Evolutionary conservation across 2,329 filamentous ascomycete genomes (phyloP), one percentile per base, ranked within the genome.

Genomic region (Phoma sp.): DNA sequence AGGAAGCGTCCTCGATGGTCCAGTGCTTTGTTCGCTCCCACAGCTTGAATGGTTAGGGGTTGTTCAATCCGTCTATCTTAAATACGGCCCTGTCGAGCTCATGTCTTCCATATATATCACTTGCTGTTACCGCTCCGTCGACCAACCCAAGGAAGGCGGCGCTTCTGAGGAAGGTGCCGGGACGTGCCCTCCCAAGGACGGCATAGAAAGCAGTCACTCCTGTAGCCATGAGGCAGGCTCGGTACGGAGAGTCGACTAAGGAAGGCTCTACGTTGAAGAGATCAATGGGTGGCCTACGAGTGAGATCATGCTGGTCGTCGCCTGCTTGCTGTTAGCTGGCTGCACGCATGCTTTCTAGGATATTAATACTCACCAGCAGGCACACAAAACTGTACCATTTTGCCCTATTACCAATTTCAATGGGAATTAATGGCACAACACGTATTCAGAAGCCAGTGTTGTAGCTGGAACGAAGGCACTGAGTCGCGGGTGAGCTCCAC

Each of bases 321-420:
- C 66, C 66, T 67, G 23, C 5, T 7, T 2, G 15, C 5, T 10
- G 48, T 67, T 45, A 66, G 53, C 26, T 28, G 23, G 3, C 5
- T 37, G 15, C 17, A 21, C 10, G 20, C 15, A 9, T 7, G 12
- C 15, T 6, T 10, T 20, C 12, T 33, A 38, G 4, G 14, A 17
- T 1, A 10, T 40, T 11, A 0, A 12, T 6, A 23, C 39, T 37
- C 36, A 64, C 65, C 65, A 59, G 60, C 61, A 32, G 65, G 59
- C n/a, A 67, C 54, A 33, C 62, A 63, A 14, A 68, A 43, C 25
- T 60, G 62, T 45, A 67, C 65, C 62, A 67, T 68, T 9, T 38
- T 66, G 34, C 21, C 10, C 21, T 47, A 18, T 15, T 14, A 38
- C 9, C 37, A 28, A 14, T 23, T 23, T 14, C 17, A 36, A 17